Evolutionary conservation across 225 moss, liverwort and hornwort species (phyloP).

Genomic region (Physcomitrellopsis africana): DNA sequence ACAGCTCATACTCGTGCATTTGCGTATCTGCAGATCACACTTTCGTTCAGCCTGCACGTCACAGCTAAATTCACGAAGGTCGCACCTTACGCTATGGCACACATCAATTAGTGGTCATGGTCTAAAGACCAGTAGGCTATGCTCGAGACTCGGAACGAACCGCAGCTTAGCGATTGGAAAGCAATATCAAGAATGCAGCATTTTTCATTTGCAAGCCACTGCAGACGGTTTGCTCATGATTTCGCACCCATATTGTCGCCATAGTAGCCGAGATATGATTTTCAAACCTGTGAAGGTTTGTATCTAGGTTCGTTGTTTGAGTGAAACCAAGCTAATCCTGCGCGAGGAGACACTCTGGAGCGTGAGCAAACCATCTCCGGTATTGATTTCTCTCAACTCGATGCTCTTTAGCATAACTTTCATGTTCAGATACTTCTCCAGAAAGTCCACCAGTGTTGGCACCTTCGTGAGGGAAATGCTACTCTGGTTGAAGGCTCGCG

Average conservation of each 20-base stretch:
- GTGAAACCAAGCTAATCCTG: conserved; percentile 23
- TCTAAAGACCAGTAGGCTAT: no score
- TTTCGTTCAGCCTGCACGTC: no score
- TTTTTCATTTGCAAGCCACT: no score
- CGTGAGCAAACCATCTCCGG: conserved; percentile 13
- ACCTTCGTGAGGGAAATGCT: conserved; percentile 23
- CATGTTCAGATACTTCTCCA: conserved; percentile 30
- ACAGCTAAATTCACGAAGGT: no score
- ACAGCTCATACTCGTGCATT: no score
- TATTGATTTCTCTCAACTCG: conserved; percentile 23
- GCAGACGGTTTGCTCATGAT: conserved; percentile 6
- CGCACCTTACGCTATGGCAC: no score
- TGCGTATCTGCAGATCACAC: no score
- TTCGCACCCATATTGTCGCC: conserved; percentile 1
- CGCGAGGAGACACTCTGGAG: conserved; percentile 22
- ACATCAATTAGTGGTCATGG: no score
- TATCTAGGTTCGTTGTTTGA: conserved; percentile 28
- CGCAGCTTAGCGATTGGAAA: no score
- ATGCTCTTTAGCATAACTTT: conserved; percentile 18
- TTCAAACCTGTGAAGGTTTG: conserved; percentile 29
- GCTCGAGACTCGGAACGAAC: no score
- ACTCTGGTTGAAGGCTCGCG: conserved; percentile 24
- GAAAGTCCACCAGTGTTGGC: conserved; percentile 23
- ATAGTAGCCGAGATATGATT: conserved; percentile 29
- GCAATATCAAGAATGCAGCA: no score